These are phyloP conservation scores for Gracilaria domingensis DNA, from an alignment of 23 red algal species.

Conservation along the genomic window DNA sequence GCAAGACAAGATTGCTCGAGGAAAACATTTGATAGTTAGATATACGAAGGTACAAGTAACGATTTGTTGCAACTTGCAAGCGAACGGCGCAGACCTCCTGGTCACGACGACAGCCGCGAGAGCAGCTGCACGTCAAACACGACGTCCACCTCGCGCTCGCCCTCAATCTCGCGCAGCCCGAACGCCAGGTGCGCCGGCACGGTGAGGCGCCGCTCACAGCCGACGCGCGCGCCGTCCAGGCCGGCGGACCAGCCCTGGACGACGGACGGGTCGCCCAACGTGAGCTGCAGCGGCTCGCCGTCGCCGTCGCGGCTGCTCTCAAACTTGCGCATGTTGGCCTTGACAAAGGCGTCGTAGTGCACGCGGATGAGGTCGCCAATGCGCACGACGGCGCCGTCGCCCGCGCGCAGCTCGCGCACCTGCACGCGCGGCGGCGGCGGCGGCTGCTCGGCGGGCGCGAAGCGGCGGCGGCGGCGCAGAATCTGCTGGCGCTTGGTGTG, in stretches of 20 bases:
- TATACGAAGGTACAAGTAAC: no score
- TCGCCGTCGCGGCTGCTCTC: conserved; percentile 1
- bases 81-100: no score
- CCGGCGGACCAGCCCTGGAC: background rate
- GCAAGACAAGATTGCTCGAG: no score
- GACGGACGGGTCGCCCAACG: conserved; percentile 27
- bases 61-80: no score
- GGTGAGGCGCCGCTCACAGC: conserved; percentile 11
- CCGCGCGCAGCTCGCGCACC: background rate
- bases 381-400: conserved; percentile 24
- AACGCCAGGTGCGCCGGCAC: conserved; percentile 41
- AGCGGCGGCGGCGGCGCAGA: background rate
- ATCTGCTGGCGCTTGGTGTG: background rate
- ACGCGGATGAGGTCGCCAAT: conserved; percentile 7
- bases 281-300: conserved; percentile 10
- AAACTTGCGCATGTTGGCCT: conserved; percentile 27
- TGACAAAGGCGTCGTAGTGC: conserved; percentile 36
- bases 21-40: no score
- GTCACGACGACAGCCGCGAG: background rate
- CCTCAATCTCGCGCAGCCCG: conserved; percentile 15
- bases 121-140: conserved; percentile 11
- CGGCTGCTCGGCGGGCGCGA: background rate
- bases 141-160: conserved; percentile 30
- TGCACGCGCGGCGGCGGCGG: background rate
- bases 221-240: conserved; percentile 12